phyloP scores from a whole-genome alignment of 148 eudicot genomes.

The Nyssa sinensis region DNA sequence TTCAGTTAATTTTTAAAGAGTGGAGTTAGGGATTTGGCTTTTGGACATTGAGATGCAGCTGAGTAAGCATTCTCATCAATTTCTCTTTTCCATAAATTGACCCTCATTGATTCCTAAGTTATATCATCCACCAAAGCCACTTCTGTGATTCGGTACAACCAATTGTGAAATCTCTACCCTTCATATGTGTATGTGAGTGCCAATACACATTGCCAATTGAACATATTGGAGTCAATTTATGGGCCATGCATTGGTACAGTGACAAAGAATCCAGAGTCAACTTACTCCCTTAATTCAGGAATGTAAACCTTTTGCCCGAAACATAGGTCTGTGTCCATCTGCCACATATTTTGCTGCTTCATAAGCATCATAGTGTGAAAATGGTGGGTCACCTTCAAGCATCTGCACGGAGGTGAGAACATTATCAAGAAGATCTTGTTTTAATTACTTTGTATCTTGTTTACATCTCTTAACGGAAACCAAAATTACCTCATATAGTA shows the following conservation, averaged over 20 bases:
- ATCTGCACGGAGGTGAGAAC: slow-evolving; percentile 40
- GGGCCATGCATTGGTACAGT: background rate
- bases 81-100: no score
- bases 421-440: slow-evolving; percentile 13
- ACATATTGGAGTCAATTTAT: background rate
- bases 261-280: background rate
- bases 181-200: background rate
- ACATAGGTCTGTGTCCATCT: slow-evolving; percentile 75
- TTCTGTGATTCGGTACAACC: no score
- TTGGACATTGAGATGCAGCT: no score
- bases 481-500: slow-evolving; percentile 79
- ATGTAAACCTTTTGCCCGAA: slow-evolving; percentile 60
- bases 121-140: background rate
- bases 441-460: background rate
- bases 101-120: background rate
- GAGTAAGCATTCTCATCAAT: background rate
- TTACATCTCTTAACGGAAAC: background rate
- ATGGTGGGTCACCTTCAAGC: slow-evolving; percentile 87
- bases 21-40: no score
- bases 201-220: background rate
- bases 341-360: slow-evolving; percentile 77
- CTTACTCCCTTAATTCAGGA: slow-evolving; percentile 79
- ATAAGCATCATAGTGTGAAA: slow-evolving; percentile 63
- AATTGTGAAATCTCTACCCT: no score
- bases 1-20: no score